Conservation (phyloP, 768 basidiomycete species). For the Rhodosporidiobolus sp. region DNA sequence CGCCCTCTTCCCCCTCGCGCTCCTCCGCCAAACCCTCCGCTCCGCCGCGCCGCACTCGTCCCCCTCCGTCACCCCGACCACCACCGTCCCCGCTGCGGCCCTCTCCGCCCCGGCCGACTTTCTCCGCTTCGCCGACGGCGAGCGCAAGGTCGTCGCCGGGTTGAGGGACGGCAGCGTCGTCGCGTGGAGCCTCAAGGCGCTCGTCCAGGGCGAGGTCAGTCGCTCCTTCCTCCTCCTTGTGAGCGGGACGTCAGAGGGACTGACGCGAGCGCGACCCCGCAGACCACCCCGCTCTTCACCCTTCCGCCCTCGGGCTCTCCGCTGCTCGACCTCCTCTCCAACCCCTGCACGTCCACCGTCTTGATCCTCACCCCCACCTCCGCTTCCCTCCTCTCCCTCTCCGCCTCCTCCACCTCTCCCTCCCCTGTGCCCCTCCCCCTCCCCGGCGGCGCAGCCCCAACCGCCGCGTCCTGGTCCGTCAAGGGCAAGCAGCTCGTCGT, state of each 20-base stretch:
- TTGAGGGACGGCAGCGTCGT: slow-evolving; percentile 29
- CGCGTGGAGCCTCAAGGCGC: slow-evolving; percentile 34
- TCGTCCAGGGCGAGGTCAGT: slow-evolving; percentile 31
- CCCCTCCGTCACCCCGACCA: not conserved
- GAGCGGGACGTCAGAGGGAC: not conserved
- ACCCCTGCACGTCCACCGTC: slow-evolving; percentile 21
- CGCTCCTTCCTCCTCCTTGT: not conserved
- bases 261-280: not conserved
- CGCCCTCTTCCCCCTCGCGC: slow-evolving; percentile 38
- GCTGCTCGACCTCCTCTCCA: slow-evolving; percentile 39
- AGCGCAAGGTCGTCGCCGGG: slow-evolving; percentile 36
- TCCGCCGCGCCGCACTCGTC: slow-evolving; percentile 16
- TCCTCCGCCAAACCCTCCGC: slow-evolving; percentile 17
- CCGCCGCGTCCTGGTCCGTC: slow-evolving; percentile 50
- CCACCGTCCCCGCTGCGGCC: not conserved
- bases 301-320: slow-evolving; percentile 13
- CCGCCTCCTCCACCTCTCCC: slow-evolving; percentile 16
- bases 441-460: slow-evolving; percentile 4
- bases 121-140: slow-evolving; percentile 41
- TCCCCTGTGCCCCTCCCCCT: slow-evolving; percentile 9
- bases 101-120: slow-evolving; percentile 18
- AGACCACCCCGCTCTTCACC: slow-evolving; percentile 30
- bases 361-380: slow-evolving; percentile 36
- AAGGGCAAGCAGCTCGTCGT: slow-evolving; percentile 52
- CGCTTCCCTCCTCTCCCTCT: slow-evolving; percentile 16